Base-by-base conservation (phyloP, 805 yeast species). In the Deakozyma indianensis region DNA sequence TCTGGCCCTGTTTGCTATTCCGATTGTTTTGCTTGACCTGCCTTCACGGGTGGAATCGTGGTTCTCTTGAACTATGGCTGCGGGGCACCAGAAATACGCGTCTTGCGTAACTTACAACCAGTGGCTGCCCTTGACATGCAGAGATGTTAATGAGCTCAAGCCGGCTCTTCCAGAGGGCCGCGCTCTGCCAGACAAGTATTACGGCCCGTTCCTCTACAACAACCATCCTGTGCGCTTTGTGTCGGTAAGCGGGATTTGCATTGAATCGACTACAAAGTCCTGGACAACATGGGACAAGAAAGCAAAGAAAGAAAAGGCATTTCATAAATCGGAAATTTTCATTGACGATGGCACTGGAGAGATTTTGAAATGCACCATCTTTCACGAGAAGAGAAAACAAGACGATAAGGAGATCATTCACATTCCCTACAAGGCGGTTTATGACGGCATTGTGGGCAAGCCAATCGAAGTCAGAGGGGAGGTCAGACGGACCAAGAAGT, bases 81-180 rank as follows among this genome's bases (percentile, higher is more conserved):
- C n/a, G n/a, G n/a, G n/a, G n/a, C n/a, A n/a, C n/a, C n/a, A n/a
- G n/a, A n/a, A n/a, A n/a, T n/a, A n/a, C n/a, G n/a, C n/a, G n/a
- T n/a, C n/a, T n/a, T n/a, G n/a, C n/a, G n/a, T n/a, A n/a, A n/a
- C n/a, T n/a, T n/a, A n/a, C n/a, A 50, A 48, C 42, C 46, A 46
- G 41, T 53, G 55, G 55, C 49, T 53, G 7, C 56, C 56, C 1
- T 22, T 53, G 25, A 35, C 42, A 11, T 45, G 52, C 35, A 25
- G 40, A 20, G 55, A 53, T 41, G 32, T 52, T 7, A 28, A 18
- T 18, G 22, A 14, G 11, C 46, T 50, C 14, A 28, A 41, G 22
- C 21, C 29, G n/a, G 29, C n/a, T 9, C 18, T 43, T 21, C 48
- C 48, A 32, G 51, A 20, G 28, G 47, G 11, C 14, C 42, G 24